These are phyloP conservation scores for Lonicera japonica DNA, from an alignment of 129 eudicot genomes.

Conservation along the genomic window DNA sequence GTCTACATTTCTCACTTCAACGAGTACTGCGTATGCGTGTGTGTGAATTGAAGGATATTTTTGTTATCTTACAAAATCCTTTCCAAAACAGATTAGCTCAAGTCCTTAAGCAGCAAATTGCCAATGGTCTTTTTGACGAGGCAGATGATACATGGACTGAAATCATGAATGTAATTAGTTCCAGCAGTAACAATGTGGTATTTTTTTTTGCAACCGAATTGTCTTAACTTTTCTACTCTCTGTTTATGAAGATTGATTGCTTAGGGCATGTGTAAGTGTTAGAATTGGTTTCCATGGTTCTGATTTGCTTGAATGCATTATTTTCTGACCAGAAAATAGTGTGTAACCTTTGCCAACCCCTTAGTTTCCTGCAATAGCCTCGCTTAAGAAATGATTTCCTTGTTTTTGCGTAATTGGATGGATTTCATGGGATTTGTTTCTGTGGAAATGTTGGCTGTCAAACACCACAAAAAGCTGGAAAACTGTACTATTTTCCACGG, in stretches of 20 bases:
- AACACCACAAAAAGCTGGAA: too few relatives aligned
- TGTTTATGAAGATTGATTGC: background rate
- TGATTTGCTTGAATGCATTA: too few relatives aligned
- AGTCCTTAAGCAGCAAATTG: constrained; percentile 51
- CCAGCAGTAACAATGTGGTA: constrained; percentile 61
- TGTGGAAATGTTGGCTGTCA: too few relatives aligned
- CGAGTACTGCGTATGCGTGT: background rate
- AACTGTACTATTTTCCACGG: too few relatives aligned
- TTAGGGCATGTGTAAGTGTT: too few relatives aligned
- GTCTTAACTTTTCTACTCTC: background rate
- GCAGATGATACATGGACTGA: constrained; percentile 55
- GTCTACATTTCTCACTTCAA: constrained; percentile 21
- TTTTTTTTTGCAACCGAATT: background rate
- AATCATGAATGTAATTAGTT: constrained; percentile 37
- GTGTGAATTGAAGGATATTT: background rate
- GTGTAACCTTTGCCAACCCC: too few relatives aligned
- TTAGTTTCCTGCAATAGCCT: too few relatives aligned
- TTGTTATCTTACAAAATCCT: constrained; percentile 22
- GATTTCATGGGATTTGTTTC: too few relatives aligned
- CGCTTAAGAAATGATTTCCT: too few relatives aligned
- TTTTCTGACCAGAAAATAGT: too few relatives aligned
- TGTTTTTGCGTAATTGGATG: too few relatives aligned
- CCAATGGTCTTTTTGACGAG: constrained; percentile 31
- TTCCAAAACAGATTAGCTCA: constrained; percentile 42
- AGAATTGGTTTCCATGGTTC: too few relatives aligned